Evolutionary conservation across 441 rosid species (phyloP).

Genomic region (Erodium trifolium): DNA sequence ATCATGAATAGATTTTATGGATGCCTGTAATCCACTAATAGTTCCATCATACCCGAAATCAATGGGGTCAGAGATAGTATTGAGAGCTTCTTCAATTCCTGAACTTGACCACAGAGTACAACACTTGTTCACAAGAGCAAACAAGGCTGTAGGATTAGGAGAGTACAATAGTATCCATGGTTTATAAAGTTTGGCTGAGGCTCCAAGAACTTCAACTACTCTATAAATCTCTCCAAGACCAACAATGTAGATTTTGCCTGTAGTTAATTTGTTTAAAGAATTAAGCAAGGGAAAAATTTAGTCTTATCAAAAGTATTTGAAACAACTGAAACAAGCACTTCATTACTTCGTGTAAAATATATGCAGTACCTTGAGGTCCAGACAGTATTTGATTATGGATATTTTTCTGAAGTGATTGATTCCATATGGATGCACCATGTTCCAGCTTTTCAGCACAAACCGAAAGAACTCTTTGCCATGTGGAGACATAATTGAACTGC

Average conservation of each 20-base stretch:
- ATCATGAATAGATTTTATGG: conserved; percentile 31
- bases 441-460: conserved; percentile 52
- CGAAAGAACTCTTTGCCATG: conserved; percentile 45
- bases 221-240: conserved; percentile 69
- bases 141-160: conserved; percentile 22
- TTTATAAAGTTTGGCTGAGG: conserved; percentile 43
- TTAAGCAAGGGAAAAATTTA: not conserved
- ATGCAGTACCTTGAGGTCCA: conserved; percentile 39
- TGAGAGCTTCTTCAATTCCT: conserved; percentile 54
- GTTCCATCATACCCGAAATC: conserved; percentile 26
- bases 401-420: conserved; percentile 34
- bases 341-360: not conserved
- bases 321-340: not conserved
- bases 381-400: conserved; percentile 32
- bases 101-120: conserved; percentile 47
- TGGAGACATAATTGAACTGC: conserved; percentile 40
- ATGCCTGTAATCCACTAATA: conserved; percentile 29
- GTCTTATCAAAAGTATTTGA: not conserved
- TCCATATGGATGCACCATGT: conserved; percentile 64
- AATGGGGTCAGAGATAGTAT: conserved; percentile 32
- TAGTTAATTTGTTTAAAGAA: not conserved
- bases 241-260: conserved; percentile 47
- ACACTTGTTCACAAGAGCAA: conserved; percentile 42
- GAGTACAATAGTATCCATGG: conserved; percentile 51
- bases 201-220: conserved; percentile 44